These are phyloP conservation scores for Hirsutella thompsonii DNA, from an alignment of 2,329 filamentous ascomycete genomes.

Conservation along the genomic window DNA sequence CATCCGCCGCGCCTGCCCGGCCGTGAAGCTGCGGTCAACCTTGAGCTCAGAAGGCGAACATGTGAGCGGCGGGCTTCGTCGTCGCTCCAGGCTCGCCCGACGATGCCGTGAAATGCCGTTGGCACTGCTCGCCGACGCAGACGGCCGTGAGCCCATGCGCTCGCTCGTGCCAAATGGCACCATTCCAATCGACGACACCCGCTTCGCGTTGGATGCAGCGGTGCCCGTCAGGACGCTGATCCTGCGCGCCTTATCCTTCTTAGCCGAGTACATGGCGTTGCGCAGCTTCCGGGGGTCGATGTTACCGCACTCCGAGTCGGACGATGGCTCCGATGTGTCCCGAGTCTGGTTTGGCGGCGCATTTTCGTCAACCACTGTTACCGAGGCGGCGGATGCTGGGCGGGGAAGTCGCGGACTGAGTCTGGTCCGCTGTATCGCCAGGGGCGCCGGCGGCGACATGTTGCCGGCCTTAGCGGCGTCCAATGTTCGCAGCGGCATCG, in stretches of 20 bases:
- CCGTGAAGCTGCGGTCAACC: constrained; percentile 29
- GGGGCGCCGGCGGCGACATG: constrained; percentile 28
- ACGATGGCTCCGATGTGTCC: constrained; percentile 20
- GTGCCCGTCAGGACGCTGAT: constrained; percentile 24
- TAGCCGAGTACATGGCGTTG: constrained; percentile 39
- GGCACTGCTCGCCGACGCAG: constrained; percentile 31
- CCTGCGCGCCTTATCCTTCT: constrained; percentile 29
- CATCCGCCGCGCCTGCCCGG: constrained; percentile 45
- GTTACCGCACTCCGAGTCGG: constrained; percentile 35
- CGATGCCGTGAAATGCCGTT: constrained; percentile 44
- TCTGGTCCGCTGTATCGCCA: constrained; percentile 10
- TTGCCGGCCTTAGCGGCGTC: constrained; percentile 37
- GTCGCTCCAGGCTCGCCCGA: constrained; percentile 35
- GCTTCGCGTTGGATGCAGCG: constrained; percentile 22
- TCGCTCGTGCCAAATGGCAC: constrained; percentile 5
- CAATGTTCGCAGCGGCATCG: constrained; percentile 36
- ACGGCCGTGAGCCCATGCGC: constrained; percentile 13
- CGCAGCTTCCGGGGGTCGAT: constrained; percentile 43
- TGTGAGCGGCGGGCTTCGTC: constrained; percentile 38
- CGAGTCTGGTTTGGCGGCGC: constrained; percentile 28
- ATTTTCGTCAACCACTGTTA: constrained; percentile 35
- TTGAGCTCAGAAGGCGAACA: constrained; percentile 34
- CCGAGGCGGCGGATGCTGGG: constrained; percentile 7
- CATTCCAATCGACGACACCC: constrained; percentile 31
- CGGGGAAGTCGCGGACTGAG: constrained; percentile 11